phyloP scores from a whole-genome alignment of 345 rosid genomes.

The Pistacia integerrima region DNA sequence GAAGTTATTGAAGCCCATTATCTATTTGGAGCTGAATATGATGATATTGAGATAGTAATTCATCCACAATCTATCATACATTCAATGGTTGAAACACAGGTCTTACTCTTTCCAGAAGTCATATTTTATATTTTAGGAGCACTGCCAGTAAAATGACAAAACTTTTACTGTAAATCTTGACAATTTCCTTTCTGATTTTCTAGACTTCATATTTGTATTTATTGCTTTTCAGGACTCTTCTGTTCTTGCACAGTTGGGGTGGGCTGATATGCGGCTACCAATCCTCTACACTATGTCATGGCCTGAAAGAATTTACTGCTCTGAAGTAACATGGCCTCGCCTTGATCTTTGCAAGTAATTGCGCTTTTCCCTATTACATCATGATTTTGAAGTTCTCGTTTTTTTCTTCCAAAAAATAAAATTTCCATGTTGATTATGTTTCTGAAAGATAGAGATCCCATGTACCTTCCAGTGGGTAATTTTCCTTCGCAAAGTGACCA shows the following conservation, averaged over 20 bases:
- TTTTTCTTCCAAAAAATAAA: background rate
- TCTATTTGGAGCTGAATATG: slow-evolving; percentile 90
- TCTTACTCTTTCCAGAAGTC: slow-evolving; percentile 21
- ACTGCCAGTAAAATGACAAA: slow-evolving; percentile 4
- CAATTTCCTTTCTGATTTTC: background rate
- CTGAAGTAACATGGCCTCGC: slow-evolving; percentile 95
- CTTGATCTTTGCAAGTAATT: slow-evolving; percentile 94
- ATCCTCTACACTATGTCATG: slow-evolving; percentile 97
- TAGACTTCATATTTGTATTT: slow-evolving; percentile 3
- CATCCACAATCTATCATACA: slow-evolving; percentile 94
- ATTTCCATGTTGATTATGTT: background rate
- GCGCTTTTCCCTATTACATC: slow-evolving; percentile 11
- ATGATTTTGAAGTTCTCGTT: background rate
- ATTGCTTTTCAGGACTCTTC: slow-evolving; percentile 78
- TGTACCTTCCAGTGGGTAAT: background rate
- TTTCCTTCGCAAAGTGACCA: background rate
- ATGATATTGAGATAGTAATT: slow-evolving; percentile 82
- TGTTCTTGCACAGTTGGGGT: slow-evolving; percentile 89
- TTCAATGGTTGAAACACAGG: slow-evolving; percentile 98
- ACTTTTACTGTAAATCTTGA: background rate
- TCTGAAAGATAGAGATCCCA: background rate
- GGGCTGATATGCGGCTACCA: slow-evolving; percentile 97
- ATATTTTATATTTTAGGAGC: background rate
- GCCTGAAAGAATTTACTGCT: slow-evolving; percentile 93
- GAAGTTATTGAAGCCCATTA: slow-evolving; percentile 99